Base-by-base conservation (phyloP, 2,329 filamentous ascomycete genomes). In the Gyromitra esculenta region DNA sequence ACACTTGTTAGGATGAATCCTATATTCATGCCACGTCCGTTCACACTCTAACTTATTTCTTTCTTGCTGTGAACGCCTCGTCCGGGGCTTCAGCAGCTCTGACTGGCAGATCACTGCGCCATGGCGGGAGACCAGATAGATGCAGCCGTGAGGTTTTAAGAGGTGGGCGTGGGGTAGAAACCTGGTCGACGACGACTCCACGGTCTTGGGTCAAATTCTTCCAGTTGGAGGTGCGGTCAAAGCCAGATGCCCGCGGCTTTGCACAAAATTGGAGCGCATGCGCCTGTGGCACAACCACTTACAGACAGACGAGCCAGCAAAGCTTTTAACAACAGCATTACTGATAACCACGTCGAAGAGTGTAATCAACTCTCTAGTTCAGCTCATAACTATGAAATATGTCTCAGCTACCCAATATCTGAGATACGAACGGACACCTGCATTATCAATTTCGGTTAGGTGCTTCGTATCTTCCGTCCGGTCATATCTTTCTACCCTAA, bases 211-310 rank as follows among this genome's bases (percentile, higher is more conserved):
- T 77, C 75, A 65, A 60, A 54, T 50, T 48, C 45, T 52, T 76
- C 48, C 68, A 73, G 39, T 59, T 72, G 73, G 69, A 57, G 41
- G 65, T 25, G 71, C 56, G 65, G 69, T 65, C 69, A 76, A 74
- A 74, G 71, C 70, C n/a, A 75, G 75, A 75, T 77, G 71, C 48
- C 75, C 71, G 65, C 74, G 65, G 74, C 57, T 64, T 69, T 52
- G 50, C 41, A 31, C 71, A 77, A 65, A 59, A 73, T 76, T 13
- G 64, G 72, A 65, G 41, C 54, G 48, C 66, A 71, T 75, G 64
- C 71, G 59, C 50, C 48, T 75, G 66, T 75, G 41, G 66, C 72
- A 71, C 65, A 75, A 70, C 72, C 57, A 9, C 65, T 64, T 50
- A 68, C 45, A 43, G 57, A 64, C 31, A 73, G 64, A 54, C 70